Evolutionary conservation across 768 basidiomycete genomes (phyloP).

Genomic region (Pleurotus tuoliensis): DNA sequence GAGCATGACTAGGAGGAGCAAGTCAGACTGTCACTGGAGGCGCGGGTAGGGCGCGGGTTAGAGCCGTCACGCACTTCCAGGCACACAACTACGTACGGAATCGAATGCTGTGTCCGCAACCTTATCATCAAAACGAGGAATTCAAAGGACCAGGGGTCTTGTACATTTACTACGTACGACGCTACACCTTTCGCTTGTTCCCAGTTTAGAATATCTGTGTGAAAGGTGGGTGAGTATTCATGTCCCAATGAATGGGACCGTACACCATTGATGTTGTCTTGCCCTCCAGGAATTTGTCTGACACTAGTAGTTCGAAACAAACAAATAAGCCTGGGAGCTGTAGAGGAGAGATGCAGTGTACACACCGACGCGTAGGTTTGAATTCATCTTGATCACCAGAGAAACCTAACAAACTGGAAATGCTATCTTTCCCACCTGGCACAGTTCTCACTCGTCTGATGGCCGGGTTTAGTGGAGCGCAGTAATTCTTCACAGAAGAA

Average conservation of each 20-base stretch:
- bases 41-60: no score
- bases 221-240: neutral
- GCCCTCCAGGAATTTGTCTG: conserved; percentile 63
- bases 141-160: no score
- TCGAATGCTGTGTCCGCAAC: no score
- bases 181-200: no score
- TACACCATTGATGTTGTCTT: conserved; percentile 52
- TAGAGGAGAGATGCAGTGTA: conserved; percentile 1
- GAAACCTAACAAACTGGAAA: conserved; percentile 45
- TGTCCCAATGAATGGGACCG: conserved; percentile 5
- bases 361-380: conserved; percentile 67
- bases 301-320: conserved; percentile 39
- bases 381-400: conserved; percentile 42
- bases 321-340: neutral
- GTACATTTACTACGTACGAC: no score
- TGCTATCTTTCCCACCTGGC: conserved; percentile 41
- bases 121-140: no score
- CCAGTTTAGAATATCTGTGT: conserved; percentile 18
- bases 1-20: neutral
- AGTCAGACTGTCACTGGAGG: neutral
- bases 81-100: no score
- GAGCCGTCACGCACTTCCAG: no score
- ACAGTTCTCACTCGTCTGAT: conserved; percentile 39
- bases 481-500: neutral
- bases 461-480: neutral